A percentile compares a stretch with the other conserved stretches of the same genome.
phyloP scores from a whole-genome alignment of 2,329 filamentous ascomycete species.

The Fusarium clavum region DNA sequence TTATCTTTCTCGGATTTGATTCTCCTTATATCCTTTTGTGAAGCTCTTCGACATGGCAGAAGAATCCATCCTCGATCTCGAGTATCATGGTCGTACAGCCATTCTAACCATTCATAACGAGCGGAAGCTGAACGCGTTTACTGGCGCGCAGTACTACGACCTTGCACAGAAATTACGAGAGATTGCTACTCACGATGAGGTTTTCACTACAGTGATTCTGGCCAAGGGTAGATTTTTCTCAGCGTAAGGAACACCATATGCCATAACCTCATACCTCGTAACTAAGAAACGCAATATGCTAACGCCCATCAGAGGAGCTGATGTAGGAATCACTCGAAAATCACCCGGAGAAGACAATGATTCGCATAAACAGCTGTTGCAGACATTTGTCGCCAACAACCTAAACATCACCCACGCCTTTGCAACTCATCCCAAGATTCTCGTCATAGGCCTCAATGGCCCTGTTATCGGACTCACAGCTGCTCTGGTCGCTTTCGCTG shows the following conservation, averaged over 20 bases:
- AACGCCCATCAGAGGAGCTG: constrained; percentile 73
- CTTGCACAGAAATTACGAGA: constrained; percentile 80
- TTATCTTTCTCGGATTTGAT: no score
- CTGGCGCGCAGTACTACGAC: constrained; percentile 78
- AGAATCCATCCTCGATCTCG: constrained; percentile 51
- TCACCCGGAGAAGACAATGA: constrained; percentile 54
- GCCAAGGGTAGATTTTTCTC: constrained; percentile 89
- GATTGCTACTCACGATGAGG: constrained; percentile 80
- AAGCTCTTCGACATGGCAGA: constrained; percentile 25
- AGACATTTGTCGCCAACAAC: constrained; percentile 84
- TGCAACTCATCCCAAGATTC: constrained; percentile 93
- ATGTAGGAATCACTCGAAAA: constrained; percentile 70
- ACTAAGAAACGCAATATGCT: constrained; percentile 1
- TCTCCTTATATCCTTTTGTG: background rate
- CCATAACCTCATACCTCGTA: background rate
- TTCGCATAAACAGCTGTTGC: constrained; percentile 68
- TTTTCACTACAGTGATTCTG: constrained; percentile 86
- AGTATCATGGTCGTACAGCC: constrained; percentile 61
- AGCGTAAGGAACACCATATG: constrained; percentile 70
- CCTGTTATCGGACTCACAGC: constrained; percentile 90
- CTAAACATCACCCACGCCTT: constrained; percentile 90
- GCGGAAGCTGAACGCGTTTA: constrained; percentile 88
- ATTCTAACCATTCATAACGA: constrained; percentile 88
- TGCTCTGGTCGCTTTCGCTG: constrained; percentile 82
- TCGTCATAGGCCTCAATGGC: constrained; percentile 90